Evolutionary conservation across 116 monocot genomes (phyloP), one percentile per base, ranked within the genome.

Genomic region (Trichopus zeylanicus): DNA sequence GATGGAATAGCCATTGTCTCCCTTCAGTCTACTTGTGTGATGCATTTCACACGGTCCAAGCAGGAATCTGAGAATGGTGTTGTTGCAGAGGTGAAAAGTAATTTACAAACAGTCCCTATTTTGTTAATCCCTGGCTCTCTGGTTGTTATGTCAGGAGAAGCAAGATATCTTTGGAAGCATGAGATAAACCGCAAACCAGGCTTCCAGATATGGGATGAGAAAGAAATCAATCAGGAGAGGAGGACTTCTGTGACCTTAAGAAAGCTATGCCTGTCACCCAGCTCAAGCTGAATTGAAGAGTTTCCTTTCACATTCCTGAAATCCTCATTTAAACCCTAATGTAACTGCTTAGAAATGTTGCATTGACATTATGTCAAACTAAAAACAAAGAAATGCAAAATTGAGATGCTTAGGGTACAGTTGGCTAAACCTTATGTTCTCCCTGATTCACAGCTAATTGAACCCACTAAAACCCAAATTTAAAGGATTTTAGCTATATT

Each of bases 1-100:
- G 94, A 95, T 62, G 94, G 86, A 30, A 95, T 95, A 26, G 89
- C 94, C 22, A 72, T 95, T 5, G 48, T 89, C 68, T 95, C 95
- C 10, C 57, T 95, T 47, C 76, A 86, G 67, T 95, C 95, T 12
- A 52, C 65, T 32, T 95, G 95, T 28, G 81, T 90, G 27, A 95
- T 95, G 95, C 86, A 90, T 62, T 95, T 95, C 56, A 75, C 81
- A 15, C 71, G 26, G 29, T 53, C 64, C 5, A 48, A 73, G 35
- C n/a, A 53, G 34, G 51, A 33, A 6, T 38, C 6, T 9, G 27
- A 37, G 5, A 31, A 27, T 7, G 35, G 10, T 31, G 34, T 48
- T 18, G 12, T 18, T 20, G 42, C 32, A 67, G 48, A 7, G 29
- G 33, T 46, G 13, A 34, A 29, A 51, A 54, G 31, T 10, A 24